Evolutionary conservation across 2,329 filamentous ascomycete species (phyloP).

Genomic region (Pseudocercospora cruenta): DNA sequence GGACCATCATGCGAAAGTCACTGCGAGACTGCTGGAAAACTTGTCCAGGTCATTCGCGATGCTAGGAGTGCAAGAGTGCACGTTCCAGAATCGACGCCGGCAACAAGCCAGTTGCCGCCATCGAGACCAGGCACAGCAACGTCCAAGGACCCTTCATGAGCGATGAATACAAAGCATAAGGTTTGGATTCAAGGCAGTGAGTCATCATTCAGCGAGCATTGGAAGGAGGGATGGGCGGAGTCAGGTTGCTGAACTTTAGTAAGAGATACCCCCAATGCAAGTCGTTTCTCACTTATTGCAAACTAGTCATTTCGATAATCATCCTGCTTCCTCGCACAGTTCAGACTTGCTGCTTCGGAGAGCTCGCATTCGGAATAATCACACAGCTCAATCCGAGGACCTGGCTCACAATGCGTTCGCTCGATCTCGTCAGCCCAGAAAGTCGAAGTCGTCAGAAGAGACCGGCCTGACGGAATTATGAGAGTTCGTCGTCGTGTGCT

Average conservation of each 20-base stretch:
- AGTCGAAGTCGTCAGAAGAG: background rate
- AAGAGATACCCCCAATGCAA: background rate
- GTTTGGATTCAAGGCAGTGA: background rate
- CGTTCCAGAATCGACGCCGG: conserved; percentile 20
- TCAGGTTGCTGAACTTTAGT: background rate
- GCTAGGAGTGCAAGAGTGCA: conserved; percentile 19
- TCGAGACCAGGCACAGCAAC: conserved; percentile 24
- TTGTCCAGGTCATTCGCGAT: conserved; percentile 62
- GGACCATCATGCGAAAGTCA: conserved; percentile 73
- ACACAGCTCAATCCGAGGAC: background rate
- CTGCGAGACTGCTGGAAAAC: conserved; percentile 75
- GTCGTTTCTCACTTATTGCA: background rate
- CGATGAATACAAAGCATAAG: background rate
- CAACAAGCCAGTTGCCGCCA: conserved; percentile 2
- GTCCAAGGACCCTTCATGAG: conserved; percentile 7
- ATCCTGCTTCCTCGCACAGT: too few relatives aligned
- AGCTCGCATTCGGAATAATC: too few relatives aligned
- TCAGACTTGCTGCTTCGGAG: background rate
- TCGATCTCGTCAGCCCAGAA: background rate
- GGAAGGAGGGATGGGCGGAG: background rate
- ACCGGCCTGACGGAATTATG: background rate
- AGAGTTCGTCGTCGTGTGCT: background rate
- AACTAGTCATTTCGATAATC: too few relatives aligned
- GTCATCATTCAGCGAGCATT: background rate
- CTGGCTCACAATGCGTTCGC: background rate